Base-by-base conservation (phyloP, 2,329 filamentous ascomycete genomes). In the Fusarium odoratissimum region DNA sequence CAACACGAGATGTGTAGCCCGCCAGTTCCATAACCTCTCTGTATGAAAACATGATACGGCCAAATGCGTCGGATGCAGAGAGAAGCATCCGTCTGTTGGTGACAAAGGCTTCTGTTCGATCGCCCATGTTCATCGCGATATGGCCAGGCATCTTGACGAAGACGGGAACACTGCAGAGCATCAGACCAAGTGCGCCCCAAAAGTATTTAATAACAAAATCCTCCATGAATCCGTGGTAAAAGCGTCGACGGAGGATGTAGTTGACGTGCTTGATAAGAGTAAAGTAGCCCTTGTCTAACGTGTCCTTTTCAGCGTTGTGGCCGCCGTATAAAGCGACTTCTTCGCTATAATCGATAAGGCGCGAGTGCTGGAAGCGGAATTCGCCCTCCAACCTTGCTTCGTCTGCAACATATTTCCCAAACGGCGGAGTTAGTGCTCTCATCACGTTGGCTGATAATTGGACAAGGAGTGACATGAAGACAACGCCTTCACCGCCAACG, bases 171-270 rank as follows among this genome's bases (percentile, higher is more conserved):
- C 94, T 97, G 86, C 96, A 99, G 14, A 99, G 90, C 72, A 97
- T 83, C 72, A 99, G 87, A 3, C 96, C 96, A 46, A 99, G 83
- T 5, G 96, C 95, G 44, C 96, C 96, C 96, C 96, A 99, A 83
- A 98, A 96, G 81, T 99, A 99, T 83, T 99, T 99, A 83, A 99
- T 97, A 64, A 98, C 94, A 82, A 98, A 99, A 82, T 99, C 96
- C 81, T 99, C 96, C 95, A 98, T 98, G 78, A 99, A 92, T n/a
- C 95, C 95, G 81, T 99, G 95, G 82, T 98, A 98, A 81, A 99
- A 93, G 54, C 96, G 90, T 70, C 94, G 88, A 42, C 95, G 89
- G 69, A 99, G 84, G 73, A 98, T 98, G 79, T 97, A 92, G 82
- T 99, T 99, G 80, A 99, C 95, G 83, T 99, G 96, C 84, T 98